Base-by-base conservation (phyloP, 1,139 yeast genomes). In the Saccharomyces pastorianus region DNA sequence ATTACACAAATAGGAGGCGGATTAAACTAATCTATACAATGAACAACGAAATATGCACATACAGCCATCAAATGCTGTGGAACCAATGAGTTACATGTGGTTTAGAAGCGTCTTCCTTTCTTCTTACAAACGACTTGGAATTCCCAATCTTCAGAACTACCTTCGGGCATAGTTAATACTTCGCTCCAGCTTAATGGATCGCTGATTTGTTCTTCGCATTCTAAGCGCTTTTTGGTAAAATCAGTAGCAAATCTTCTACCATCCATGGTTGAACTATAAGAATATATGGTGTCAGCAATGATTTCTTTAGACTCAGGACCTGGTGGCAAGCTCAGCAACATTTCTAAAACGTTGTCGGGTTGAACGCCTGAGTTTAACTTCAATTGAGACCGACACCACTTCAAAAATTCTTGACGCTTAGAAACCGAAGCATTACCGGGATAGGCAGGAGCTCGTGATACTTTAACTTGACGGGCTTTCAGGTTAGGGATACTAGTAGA, bases 221-320 rank as follows among this genome's bases (percentile, higher is more conserved):
- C 79, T 60, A 77, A 78, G 65, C 95, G 84, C 67, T 87, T 83
- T 72, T 85, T 87, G 69, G 85, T 75, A 69, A 93, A 93, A 66
- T 93, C 99, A 56, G 80, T 82, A 1, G 98, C 96, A 75, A 91
- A 93, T 59, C 96, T 79, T 68, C 96, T 83, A 25, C 98, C 99
- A 68, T 93, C 97, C 88, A 93, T 84, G 2, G 95, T 86, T 2
- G 95, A 81, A 29, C 96, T 88, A 61, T 93, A 88, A 50, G 95
- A 83, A 72, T 90, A 90, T 58, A 93, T 84, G 13, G 97, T 88
- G 68, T 93, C 99, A 3, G 96, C 85, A 66, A 93, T 90, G 67
- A 93, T 88, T 68, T 85, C 96, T 50, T 79, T 76, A 0, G 96
- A 83, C 61, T 90, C 96, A 6, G 76, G 63, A 49, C 82, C 81